phyloP scores from a whole-genome alignment of 148 eudicot genomes.

The Mesembryanthemum crystallinum region DNA sequence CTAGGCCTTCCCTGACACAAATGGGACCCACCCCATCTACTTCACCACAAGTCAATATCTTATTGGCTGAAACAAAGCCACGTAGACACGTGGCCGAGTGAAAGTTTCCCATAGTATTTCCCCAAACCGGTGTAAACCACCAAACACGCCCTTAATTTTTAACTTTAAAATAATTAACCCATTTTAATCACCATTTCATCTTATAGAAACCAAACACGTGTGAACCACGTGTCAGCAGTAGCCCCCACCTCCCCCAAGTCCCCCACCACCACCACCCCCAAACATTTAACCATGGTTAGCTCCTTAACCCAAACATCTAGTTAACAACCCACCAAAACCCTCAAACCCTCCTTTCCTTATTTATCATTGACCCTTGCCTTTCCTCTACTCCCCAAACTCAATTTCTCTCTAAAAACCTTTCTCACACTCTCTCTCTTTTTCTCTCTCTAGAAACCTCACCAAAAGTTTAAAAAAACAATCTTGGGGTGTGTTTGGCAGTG shows the following conservation, averaged over 20 bases:
- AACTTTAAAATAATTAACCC: background rate
- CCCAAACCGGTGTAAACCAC: background rate
- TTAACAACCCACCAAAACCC: slow-evolving; percentile 8
- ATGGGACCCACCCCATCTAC: slow-evolving; percentile 19
- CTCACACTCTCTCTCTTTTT: slow-evolving; percentile 8
- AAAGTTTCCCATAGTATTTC: slow-evolving; percentile 9
- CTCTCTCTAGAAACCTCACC: slow-evolving; percentile 29
- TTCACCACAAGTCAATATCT: background rate
- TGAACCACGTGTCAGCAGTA: slow-evolving; percentile 27
- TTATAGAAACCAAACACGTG: slow-evolving; percentile 23
- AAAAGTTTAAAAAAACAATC: background rate
- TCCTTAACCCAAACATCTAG: slow-evolving; percentile 20
- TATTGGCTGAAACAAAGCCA: slow-evolving; percentile 15
- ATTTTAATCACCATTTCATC: slow-evolving; percentile 9
- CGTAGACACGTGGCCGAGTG: slow-evolving; percentile 27
- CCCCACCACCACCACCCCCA: slow-evolving; percentile 7
- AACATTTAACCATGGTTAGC: slow-evolving; percentile 24
- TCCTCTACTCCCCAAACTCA: no score
- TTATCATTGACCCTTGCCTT: slow-evolving; percentile 21
- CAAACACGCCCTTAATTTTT: slow-evolving; percentile 23
- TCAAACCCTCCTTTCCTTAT: slow-evolving; percentile 19
- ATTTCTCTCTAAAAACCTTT: no score
- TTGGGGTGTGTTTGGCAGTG: slow-evolving; percentile 10
- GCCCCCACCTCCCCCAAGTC: background rate
- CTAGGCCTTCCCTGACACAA: background rate